A percentile compares a stretch with the other conserved stretches of the same genome.
These are phyloP conservation scores for Ilex aquifolium DNA, from an alignment of 257 asterid genomes.

Conservation along the genomic window DNA sequence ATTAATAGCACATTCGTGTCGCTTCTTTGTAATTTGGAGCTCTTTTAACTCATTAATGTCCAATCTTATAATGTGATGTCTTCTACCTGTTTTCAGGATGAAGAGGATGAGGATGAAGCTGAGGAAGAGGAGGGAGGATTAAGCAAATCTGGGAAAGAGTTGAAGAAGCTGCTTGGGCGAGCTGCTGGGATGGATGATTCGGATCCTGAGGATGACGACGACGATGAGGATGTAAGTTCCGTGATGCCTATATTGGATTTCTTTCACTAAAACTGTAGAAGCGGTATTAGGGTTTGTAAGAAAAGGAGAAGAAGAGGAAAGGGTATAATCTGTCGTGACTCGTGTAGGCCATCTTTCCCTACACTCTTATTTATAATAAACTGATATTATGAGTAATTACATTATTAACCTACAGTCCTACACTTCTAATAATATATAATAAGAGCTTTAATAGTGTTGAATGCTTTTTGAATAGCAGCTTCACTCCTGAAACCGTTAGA, in stretches of 20 bases:
- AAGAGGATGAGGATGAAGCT: conserved; percentile 82
- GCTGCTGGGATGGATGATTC: conserved; percentile 84
- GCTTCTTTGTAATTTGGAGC: too few species aligned
- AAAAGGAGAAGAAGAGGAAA: too few species aligned
- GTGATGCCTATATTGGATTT: conserved; percentile 9
- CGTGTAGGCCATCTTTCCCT: too few species aligned
- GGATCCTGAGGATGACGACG: conserved; percentile 80
- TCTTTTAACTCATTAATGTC: too few species aligned
- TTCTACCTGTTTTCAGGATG: conserved; percentile 52
- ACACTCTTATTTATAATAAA: too few species aligned
- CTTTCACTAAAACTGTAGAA: not conserved
- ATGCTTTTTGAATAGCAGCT: not conserved
- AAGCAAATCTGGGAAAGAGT: conserved; percentile 97
- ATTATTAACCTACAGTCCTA: too few species aligned
- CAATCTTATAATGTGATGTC: not conserved
- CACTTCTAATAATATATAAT: too few species aligned
- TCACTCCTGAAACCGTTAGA: not conserved
- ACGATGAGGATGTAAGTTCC: conserved; percentile 75
- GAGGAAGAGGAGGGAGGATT: conserved; percentile 78
- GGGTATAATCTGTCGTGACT: too few species aligned
- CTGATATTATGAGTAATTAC: too few species aligned
- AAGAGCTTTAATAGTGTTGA: not conserved
- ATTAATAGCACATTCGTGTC: too few species aligned
- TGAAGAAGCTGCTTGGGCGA: conserved; percentile 88
- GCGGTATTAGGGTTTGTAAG: too few species aligned